Conservation (phyloP, 1,284 basidiomycete genomes). For the Erythrobasidium hasegawianum region DNA sequence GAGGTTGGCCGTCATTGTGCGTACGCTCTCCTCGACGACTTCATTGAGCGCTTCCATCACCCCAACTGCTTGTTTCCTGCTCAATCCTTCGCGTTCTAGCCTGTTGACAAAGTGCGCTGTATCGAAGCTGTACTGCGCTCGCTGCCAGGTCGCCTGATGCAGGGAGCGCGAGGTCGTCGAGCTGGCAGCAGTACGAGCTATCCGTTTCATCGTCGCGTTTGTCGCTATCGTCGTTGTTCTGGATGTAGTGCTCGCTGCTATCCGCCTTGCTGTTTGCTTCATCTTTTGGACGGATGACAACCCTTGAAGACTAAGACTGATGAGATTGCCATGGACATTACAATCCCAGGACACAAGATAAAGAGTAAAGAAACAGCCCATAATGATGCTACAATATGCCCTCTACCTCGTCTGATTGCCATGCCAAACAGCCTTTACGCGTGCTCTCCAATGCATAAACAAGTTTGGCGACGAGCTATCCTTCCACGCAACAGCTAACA, state of each 20-base stretch:
- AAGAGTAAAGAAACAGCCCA: conserved; percentile 11
- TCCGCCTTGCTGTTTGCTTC: background rate
- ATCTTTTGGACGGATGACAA: background rate
- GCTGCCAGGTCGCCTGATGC: background rate
- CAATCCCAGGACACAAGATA: conserved; percentile 29
- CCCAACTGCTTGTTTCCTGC: conserved; percentile 82
- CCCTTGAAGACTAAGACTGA: background rate
- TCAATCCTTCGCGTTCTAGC: conserved; percentile 79
- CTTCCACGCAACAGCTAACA: conserved; percentile 27
- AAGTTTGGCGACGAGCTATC: conserved; percentile 42
- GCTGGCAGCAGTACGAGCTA: too few species aligned
- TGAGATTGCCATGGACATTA: conserved; percentile 17
- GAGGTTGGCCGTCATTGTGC: conserved; percentile 89
- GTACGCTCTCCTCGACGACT: conserved; percentile 89
- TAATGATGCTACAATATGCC: background rate
- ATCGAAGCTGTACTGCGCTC: conserved; percentile 73
- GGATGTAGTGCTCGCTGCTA: background rate
- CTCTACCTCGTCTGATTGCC: conserved; percentile 2
- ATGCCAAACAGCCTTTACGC: conserved; percentile 39
- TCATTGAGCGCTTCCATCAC: conserved; percentile 92
- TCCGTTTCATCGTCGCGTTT: background rate
- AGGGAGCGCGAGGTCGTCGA: too few species aligned
- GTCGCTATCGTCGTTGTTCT: background rate
- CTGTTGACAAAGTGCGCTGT: conserved; percentile 89
- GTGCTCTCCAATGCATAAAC: conserved; percentile 38